Base-by-base conservation (phyloP, 2,329 filamentous ascomycete genomes). In the Pyrenophora graminea region DNA sequence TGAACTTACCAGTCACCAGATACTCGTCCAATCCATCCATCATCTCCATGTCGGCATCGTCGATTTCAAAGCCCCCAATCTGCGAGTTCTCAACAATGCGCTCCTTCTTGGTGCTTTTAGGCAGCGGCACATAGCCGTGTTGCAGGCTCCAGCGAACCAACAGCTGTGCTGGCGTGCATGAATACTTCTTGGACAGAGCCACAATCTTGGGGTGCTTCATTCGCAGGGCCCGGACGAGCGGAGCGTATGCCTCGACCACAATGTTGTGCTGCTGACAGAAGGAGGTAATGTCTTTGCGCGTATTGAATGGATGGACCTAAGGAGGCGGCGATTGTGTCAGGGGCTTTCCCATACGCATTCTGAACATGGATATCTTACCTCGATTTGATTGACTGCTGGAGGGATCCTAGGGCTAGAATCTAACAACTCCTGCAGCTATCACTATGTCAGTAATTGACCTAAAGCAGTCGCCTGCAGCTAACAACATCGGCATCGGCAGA, bases 141-240 rank as follows among this genome's bases (percentile, higher is more conserved):
- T 94, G 89, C 57, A 93, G 72, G 47, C 84, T 87, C 90, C 90
- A 94, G 48, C 88, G 82, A 39, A 95, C 80, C 69, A 94, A 76
- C 31, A 95, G 75, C 71, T 94, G 90, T 3, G 85, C 89, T 1
- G 86, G 82, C 0, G 85, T 86, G 68, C 86, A 90, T 0, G 71
- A 73, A 72, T 94, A 90, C 69, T 88, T 88, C 64, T 82, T 79
- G 3, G 87, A 79, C 21, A 94, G 68, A 12, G 78, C 71, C 2
- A 80, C 71, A 57, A 94, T 82, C 2, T 77, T 81, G 0, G 84
- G 82, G 61, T 94, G 83, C 40, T 78, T 80, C 81, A 94, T 87
- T 15, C 88, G 80, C 72, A 87, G 77, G 0, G 83, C 89, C 43
- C 88, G 80, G 3, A 85, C 89, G 2, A 94, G 80, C 5, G 90